Base-by-base conservation (phyloP, 805 yeast species). In the Suhomyces sp. region DNA sequence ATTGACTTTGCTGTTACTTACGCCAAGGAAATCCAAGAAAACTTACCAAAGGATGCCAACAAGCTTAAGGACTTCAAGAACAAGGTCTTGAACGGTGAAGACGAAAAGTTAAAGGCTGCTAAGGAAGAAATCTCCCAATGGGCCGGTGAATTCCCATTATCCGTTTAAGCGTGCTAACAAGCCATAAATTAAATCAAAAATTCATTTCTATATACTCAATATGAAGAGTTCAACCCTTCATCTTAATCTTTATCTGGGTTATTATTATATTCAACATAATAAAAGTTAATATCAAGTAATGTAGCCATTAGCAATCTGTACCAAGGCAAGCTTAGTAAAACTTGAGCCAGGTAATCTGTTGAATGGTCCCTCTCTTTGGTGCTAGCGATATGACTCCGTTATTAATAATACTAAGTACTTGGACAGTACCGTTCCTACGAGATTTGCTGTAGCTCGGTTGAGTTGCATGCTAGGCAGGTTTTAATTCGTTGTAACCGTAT, bases 31-130 rank as follows among this genome's bases (percentile, higher is more conserved):
- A 79, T 87, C 60, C 98, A 94, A 80, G 74, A 79, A 54, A 76
- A 80, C 59, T 82, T 93, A 68, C 97, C 98, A 68, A 83, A 83
- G 75, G 96, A 89, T 57, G 96, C 97, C 56, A 92, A 92, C 82
- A 91, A 86, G 78, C 85, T 94, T 71, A 93, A 90, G 82, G 98
- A 94, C 74, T 94, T 91, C 85, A 94, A 93, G 82, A 85, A 86
- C 62, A 83, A 83, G 69, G 84, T 90, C 59, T 80, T 83, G 64
- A 80, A 82, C 57, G 90, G 89, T 59, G 82, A 86, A 57, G 88
- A 83, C 52, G 88, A 85, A 68, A 69, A 70, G 55, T 79, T 92
- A 63, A 71, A 76, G 55, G 74, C 76, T 45, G 78, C 88, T 65
- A 90, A 89, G 76, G 73, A 77, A 51, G 97, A 94, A 78, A 85